These are phyloP conservation scores for Candida peoriensis DNA, from an alignment of 805 yeast genomes.

Conservation along the genomic window DNA sequence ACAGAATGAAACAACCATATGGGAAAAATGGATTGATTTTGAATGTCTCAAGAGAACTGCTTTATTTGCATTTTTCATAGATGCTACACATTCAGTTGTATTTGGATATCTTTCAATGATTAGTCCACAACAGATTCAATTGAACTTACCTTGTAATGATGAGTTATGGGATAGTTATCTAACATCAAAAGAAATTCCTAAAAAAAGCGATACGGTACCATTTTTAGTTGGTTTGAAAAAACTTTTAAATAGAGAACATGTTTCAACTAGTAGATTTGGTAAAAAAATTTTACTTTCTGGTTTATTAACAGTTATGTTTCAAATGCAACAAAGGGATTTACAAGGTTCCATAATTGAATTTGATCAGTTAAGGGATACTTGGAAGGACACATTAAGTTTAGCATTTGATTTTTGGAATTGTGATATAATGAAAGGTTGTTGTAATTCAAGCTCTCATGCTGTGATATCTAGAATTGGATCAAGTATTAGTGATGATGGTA, in stretches of 20 bases:
- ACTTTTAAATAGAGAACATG: slow-evolving; percentile 47
- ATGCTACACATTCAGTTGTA: slow-evolving; percentile 70
- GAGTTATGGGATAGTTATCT: slow-evolving; percentile 46
- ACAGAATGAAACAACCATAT: slow-evolving; percentile 33
- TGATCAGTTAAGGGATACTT: slow-evolving; percentile 40
- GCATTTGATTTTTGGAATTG: slow-evolving; percentile 70
- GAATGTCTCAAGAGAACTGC: slow-evolving; percentile 78
- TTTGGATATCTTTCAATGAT: slow-evolving; percentile 66
- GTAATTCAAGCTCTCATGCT: slow-evolving; percentile 18
- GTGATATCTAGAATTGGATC: too few relatives aligned
- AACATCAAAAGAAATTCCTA: slow-evolving; percentile 24
- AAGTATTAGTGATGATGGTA: background rate
- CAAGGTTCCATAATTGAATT: slow-evolving; percentile 46
- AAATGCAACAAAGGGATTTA: slow-evolving; percentile 67
- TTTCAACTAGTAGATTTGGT: slow-evolving; percentile 50
- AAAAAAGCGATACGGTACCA: slow-evolving; percentile 28
- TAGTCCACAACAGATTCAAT: slow-evolving; percentile 55
- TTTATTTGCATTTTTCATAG: slow-evolving; percentile 76
- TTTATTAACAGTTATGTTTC: slow-evolving; percentile 58
- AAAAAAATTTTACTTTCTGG: slow-evolving; percentile 66
- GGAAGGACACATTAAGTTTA: slow-evolving; percentile 68
- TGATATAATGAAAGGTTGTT: slow-evolving; percentile 34
- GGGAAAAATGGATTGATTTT: slow-evolving; percentile 71
- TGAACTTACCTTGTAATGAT: slow-evolving; percentile 61
- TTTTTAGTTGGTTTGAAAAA: slow-evolving; percentile 56